These are phyloP conservation scores for Podila epicladia DNA, from an alignment of 192 early-diverging fungal genomes.

Conservation along the genomic window DNA sequence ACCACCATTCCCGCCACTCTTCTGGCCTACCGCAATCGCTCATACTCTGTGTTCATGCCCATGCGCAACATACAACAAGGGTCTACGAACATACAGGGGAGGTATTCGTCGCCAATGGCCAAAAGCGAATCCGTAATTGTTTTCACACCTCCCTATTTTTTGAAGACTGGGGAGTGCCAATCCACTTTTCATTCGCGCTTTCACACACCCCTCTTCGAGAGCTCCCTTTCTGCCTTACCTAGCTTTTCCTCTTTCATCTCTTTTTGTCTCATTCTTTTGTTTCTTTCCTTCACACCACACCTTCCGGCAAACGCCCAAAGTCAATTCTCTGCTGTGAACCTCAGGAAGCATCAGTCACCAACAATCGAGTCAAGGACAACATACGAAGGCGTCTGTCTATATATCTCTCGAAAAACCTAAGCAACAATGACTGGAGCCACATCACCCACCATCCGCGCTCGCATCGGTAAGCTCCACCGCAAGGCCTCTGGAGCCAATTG, in stretches of 20 bases:
- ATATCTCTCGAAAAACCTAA: neutral
- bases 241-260: neutral
- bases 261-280: neutral
- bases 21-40: no score
- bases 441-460: constrained; percentile 21
- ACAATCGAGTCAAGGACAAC: neutral
- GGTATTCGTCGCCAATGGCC: no score
- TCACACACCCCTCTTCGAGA: no score
- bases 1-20: no score
- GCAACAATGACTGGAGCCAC: constrained; percentile 3
- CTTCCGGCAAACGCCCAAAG: no score
- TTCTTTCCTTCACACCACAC: neutral
- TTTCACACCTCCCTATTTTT: no score
- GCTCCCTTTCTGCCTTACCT: neutral
- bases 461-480: constrained; percentile 12
- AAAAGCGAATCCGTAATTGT: no score
- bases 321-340: neutral
- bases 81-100: no score
- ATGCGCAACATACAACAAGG: no score
- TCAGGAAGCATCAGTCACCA: neutral
- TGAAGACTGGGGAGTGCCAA: neutral
- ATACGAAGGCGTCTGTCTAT: neutral
- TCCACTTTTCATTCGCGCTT: neutral
- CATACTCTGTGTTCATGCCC: no score
- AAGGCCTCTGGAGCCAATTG: no score